Percentiles rank a stretch among this genome's conserved stretches.
phyloP scores from a whole-genome alignment of 306 rosid genomes.

The Quercus alba region DNA sequence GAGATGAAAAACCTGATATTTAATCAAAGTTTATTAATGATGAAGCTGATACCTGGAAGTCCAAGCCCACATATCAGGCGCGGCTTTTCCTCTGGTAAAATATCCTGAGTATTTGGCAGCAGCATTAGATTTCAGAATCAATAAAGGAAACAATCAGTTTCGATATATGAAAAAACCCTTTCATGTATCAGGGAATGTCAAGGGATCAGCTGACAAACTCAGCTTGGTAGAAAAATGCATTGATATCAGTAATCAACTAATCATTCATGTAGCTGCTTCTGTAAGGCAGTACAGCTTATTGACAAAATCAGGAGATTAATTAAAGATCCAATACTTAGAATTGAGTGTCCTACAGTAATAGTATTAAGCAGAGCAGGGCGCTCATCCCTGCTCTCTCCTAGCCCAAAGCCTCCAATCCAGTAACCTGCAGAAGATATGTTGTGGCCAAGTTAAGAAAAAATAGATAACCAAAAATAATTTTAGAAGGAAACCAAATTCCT shows the following conservation, averaged over 20 bases:
- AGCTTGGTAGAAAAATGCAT: background rate
- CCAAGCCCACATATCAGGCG: conserved; percentile 88
- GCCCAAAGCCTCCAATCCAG: conserved; percentile 96
- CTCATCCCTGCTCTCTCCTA: conserved; percentile 83
- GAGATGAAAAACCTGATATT: background rate
- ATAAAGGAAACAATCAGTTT: background rate
- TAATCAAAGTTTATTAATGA: conserved; percentile 5
- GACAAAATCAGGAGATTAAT: background rate
- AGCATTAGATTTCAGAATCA: conserved; percentile 9
- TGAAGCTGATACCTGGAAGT: conserved; percentile 70
- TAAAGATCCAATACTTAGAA: conserved; percentile 5
- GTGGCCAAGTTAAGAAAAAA: conserved; percentile 10
- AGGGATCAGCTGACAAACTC: background rate
- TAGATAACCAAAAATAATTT: background rate
- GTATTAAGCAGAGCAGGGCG: conserved; percentile 71
- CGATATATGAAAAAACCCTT: background rate
- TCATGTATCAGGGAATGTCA: background rate
- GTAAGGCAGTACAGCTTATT: background rate
- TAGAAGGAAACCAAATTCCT: background rate
- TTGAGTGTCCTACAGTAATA: conserved; percentile 48
- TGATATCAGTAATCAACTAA: background rate
- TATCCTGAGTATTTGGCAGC: conserved; percentile 52
- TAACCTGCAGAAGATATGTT: conserved; percentile 53
- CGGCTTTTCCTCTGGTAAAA: conserved; percentile 73
- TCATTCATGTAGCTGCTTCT: background rate